Evolutionary conservation across 1,284 basidiomycete species (phyloP).

Genomic region (Anthracocystis panici-leucophaei): DNA sequence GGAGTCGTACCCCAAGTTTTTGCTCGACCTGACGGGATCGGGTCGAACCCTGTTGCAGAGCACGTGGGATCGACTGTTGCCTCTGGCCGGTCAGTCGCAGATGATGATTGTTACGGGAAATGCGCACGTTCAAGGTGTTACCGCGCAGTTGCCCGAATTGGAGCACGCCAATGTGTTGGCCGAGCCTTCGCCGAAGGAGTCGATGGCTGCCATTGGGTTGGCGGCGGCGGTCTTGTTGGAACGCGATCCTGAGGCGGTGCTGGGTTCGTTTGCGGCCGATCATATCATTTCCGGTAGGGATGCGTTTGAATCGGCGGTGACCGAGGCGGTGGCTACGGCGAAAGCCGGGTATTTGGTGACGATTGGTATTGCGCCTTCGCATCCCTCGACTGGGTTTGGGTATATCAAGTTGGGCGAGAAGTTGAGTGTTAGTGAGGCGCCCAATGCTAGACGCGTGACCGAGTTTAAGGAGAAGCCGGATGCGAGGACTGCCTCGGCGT

Average conservation of each 20-base stretch:
- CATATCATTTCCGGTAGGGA: constrained; percentile 69
- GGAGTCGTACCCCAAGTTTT: constrained; percentile 66
- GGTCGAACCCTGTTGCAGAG: constrained; percentile 64
- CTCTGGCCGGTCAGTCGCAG: constrained; percentile 55
- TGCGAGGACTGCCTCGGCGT: constrained; percentile 65
- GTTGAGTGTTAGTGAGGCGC: constrained; percentile 55
- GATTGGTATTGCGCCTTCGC: constrained; percentile 68
- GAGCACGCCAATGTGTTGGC: constrained; percentile 58
- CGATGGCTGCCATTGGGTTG: constrained; percentile 68
- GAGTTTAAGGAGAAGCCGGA: constrained; percentile 70
- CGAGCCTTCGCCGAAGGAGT: constrained; percentile 68
- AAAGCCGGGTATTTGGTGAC: constrained; percentile 68
- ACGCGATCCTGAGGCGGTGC: constrained; percentile 66
- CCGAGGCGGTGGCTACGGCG: constrained; percentile 67
- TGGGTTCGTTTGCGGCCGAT: constrained; percentile 69
- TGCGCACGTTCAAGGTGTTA: constrained; percentile 60
- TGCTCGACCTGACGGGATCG: constrained; percentile 65
- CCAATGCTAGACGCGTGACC: constrained; percentile 65
- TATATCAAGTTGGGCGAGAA: constrained; percentile 69
- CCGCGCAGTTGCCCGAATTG: constrained; percentile 61
- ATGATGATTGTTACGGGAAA: constrained; percentile 67
- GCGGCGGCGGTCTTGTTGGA: constrained; percentile 66
- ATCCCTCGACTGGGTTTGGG: constrained; percentile 69
- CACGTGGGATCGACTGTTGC: constrained; percentile 66
- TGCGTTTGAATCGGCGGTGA: constrained; percentile 67